A percentile compares a stretch with the other conserved stretches of the same genome.
Evolutionary conservation across 306 rosid genomes (phyloP).

Genomic region (Benincasa hispida): DNA sequence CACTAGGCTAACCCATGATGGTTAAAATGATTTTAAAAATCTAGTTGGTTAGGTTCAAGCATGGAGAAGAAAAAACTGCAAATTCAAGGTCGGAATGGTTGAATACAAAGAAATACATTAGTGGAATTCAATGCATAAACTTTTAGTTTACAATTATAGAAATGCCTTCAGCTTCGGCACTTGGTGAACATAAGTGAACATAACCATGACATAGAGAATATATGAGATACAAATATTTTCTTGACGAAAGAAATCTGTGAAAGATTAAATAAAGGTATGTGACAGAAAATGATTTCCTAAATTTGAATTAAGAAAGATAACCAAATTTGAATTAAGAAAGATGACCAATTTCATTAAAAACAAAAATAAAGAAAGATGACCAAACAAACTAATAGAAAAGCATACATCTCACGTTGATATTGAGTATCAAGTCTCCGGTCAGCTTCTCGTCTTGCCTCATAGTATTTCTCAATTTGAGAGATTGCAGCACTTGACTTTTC

Average conservation of each 20-base stretch:
- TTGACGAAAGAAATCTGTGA: not conserved
- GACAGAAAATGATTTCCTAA: not conserved
- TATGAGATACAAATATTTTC: not conserved
- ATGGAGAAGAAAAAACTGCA: not conserved
- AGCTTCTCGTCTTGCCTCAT: slow-evolving; percentile 62
- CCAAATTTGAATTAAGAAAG: not conserved
- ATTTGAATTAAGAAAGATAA: not conserved
- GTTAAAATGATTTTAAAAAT: not conserved
- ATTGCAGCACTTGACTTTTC: slow-evolving; percentile 44
- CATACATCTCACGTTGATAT: slow-evolving; percentile 77
- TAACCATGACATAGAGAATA: not conserved
- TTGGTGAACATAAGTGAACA: not conserved
- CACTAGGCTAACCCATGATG: too few relatives aligned
- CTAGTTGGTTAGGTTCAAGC: not conserved
- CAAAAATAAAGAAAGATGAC: not conserved
- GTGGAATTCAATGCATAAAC: not conserved
- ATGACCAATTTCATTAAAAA: too few relatives aligned
- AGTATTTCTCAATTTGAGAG: slow-evolving; percentile 48
- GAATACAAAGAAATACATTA: not conserved
- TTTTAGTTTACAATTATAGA: not conserved
- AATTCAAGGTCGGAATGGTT: not conserved
- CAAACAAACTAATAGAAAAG: slow-evolving; percentile 1
- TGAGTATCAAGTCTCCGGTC: slow-evolving; percentile 72
- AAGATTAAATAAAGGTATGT: not conserved
- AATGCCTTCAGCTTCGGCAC: not conserved